Conservation (phyloP, 2,329 filamentous ascomycete species). For the Talaromyces pinophilus region DNA sequence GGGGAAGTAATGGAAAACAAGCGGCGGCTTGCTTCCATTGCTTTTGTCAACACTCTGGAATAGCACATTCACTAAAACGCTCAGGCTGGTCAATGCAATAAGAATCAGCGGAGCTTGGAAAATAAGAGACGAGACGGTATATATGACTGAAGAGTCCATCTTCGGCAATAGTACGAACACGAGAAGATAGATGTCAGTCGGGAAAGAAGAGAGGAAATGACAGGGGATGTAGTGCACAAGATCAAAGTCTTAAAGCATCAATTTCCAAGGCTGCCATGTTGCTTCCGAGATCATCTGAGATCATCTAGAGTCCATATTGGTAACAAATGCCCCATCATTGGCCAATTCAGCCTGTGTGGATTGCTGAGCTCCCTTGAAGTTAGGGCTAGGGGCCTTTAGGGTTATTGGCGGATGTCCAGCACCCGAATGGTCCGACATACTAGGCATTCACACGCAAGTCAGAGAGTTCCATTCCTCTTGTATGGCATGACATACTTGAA, state of each 20-base stretch:
- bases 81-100: not conserved
- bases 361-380: not conserved
- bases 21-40: conserved; percentile 70
- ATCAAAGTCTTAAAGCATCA: too few relatives aligned
- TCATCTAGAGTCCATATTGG: not conserved
- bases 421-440: conserved; percentile 4
- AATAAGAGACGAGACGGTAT: not conserved
- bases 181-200: not conserved
- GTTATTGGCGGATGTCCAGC: not conserved
- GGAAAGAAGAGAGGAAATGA: not conserved
- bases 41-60: conserved; percentile 48
- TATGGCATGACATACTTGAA: not conserved
- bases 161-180: not conserved
- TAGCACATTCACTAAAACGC: conserved; percentile 50
- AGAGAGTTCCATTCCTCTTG: not conserved
- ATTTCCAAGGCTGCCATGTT: conserved; percentile 3
- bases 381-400: conserved; percentile 2
- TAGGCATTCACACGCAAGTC: not conserved
- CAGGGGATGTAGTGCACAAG: not conserved
- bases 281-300: not conserved
- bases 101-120: not conserved
- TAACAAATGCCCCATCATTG: not conserved
- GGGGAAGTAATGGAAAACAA: conserved; percentile 80
- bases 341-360: not conserved
- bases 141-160: not conserved